Evolutionary conservation across 805 yeast genomes (phyloP), one percentile per base, ranked within the genome.

Genomic region (Kockiozyma suomiensis): DNA sequence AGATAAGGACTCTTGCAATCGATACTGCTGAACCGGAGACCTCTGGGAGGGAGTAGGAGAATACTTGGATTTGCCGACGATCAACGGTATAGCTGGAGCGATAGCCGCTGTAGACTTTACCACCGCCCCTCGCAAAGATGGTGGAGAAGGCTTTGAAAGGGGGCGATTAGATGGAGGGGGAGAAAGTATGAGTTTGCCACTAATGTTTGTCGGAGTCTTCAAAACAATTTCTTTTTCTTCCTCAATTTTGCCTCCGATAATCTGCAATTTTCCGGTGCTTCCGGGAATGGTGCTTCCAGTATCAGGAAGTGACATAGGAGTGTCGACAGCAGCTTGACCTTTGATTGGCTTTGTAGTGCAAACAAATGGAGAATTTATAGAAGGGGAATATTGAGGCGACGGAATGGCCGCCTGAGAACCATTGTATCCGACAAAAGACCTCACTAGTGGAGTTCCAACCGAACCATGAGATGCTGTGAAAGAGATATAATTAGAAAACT

Each of bases 301-400:
- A 12, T 38, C 50, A 13, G 49, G 47, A n/a, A 45, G 37, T 23
- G 56, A 50, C 3, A 48, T 45, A 10, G 60, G 56, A 13, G 60
- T 46, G 49, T 38, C 37, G 26, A 46, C 28, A 5, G 37, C 37
- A 19, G 53, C 13, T 23, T 49, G 53, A 37, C 33, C 23, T n/a
- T 37, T 49, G 35, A 49, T 49, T 2, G 53, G 37, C 52, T 50
- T 56, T 47, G 51, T 43, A 43, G 19, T 45, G 53, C 46, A 51
- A 10, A 43, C 53, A 19, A 51, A 56, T 5, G 60, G 60, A 6
- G 60, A 50, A 12, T 37, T 46, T n/a, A 51, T 33, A 6, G 51
- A 46, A 19, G 57, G 51, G 4, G 57, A 53, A 17, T 53, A 45
- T 17, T 53, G 57, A 7, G 57, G 57, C 15, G 57, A 53, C 2